Percentiles rank a stretch among this genome's conserved stretches.
phyloP scores from a whole-genome alignment of 2,329 filamentous ascomycete genomes.

The Xylariaceae sp. region DNA sequence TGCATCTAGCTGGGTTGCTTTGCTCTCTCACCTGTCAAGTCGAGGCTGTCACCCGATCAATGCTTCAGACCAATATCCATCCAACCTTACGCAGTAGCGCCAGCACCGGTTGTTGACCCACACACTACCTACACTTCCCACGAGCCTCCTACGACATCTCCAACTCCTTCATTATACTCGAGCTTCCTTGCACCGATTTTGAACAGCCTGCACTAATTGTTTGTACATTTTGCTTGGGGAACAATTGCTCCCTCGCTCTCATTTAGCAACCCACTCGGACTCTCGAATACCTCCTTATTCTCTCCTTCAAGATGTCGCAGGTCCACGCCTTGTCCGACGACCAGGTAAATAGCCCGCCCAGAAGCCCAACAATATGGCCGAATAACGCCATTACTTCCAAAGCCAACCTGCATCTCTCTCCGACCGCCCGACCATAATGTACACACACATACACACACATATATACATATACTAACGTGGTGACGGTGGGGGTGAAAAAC shows the following conservation, averaged over 20 bases:
- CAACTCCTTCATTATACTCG: neutral
- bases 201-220: conserved; percentile 5
- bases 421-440: neutral
- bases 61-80: neutral
- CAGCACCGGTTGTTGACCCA: conserved; percentile 4
- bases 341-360: conserved; percentile 65
- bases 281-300: conserved; percentile 33
- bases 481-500: conserved; percentile 19
- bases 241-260: conserved; percentile 6
- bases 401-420: conserved; percentile 1
- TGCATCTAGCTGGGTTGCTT: neutral
- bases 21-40: neutral
- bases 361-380: conserved; percentile 11
- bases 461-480: neutral
- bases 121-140: no score
- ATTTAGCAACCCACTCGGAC: conserved; percentile 24
- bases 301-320: conserved; percentile 74
- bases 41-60: neutral
- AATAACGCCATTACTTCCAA: neutral
- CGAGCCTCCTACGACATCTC: conserved; percentile 11
- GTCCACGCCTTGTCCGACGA: conserved; percentile 95
- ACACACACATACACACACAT: neutral
- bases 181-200: conserved; percentile 4
- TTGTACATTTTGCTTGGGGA: conserved; percentile 8
- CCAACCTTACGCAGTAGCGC: neutral